These are phyloP conservation scores for Wallacemonas rigidus DNA, from an alignment of 208 protist species.

Conservation along the genomic window DNA sequence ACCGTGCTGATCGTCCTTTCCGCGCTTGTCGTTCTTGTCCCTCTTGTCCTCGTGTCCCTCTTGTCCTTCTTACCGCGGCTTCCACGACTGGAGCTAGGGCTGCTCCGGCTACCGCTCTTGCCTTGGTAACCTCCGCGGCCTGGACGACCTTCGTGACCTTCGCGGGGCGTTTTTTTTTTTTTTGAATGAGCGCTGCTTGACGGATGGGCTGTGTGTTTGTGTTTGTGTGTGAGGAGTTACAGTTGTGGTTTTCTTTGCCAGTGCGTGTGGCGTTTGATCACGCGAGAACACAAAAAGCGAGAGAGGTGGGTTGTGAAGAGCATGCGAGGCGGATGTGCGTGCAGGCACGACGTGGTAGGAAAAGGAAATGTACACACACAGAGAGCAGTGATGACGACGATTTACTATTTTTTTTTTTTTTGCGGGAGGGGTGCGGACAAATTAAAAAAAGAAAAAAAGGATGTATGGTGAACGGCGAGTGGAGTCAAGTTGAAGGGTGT, in stretches of 20 bases:
- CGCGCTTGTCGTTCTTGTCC: neutral
- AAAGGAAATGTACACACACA: no score
- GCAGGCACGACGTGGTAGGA: neutral
- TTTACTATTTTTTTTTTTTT: neutral
- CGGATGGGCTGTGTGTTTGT: neutral
- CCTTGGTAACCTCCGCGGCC: neutral
- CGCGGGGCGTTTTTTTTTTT: neutral
- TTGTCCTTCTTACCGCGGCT: slow-evolving; percentile 6
- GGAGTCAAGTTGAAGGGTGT: neutral
- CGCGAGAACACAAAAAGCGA: neutral
- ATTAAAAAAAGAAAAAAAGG: neutral
- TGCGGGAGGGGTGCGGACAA: neutral
- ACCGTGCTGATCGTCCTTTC: neutral
- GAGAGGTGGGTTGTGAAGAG: neutral
- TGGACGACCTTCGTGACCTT: neutral
- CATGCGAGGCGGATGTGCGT: neutral
- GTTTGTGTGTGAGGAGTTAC: slow-evolving; percentile 1
- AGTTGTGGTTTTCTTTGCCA: neutral
- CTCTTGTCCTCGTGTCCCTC: neutral
- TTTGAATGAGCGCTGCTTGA: neutral
- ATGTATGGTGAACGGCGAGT: neutral
- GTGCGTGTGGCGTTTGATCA: no score
- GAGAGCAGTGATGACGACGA: no score
- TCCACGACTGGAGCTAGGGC: neutral
- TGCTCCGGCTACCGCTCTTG: neutral